Conservation (phyloP, 2,329 filamentous ascomycete species). For the Zymoseptoria pseudotritici region DNA sequence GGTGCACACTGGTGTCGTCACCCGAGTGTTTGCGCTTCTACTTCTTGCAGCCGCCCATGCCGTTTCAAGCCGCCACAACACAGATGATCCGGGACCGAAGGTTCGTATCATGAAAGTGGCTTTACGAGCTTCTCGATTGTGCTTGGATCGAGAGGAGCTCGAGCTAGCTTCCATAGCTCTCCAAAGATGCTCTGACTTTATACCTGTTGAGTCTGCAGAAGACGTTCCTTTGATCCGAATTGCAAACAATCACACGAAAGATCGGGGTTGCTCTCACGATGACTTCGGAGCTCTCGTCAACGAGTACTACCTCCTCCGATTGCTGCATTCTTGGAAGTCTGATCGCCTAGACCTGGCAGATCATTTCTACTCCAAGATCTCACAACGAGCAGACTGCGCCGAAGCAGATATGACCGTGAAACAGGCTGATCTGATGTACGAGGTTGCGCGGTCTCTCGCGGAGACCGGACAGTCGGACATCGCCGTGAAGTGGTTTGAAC, state of each 20-base stretch:
- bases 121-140: constrained; percentile 57
- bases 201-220: constrained; percentile 15
- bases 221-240: constrained; percentile 19
- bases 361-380: constrained; percentile 61
- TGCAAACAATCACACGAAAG: background rate
- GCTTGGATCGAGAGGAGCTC: constrained; percentile 52
- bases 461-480: constrained; percentile 45
- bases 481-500: constrained; percentile 66
- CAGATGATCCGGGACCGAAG: constrained; percentile 23
- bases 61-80: constrained; percentile 16
- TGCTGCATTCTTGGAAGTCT: constrained; percentile 68
- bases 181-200: constrained; percentile 48
- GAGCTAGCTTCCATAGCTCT: constrained; percentile 55
- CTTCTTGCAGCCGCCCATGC: constrained; percentile 55
- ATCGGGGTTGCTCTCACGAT: constrained; percentile 6
- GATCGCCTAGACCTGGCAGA: constrained; percentile 68
- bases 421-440: constrained; percentile 61
- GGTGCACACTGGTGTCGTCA: constrained; percentile 22
- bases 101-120: constrained; percentile 59
- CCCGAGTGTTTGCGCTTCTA: constrained; percentile 57
- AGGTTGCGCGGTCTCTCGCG: constrained; percentile 59
- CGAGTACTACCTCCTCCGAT: constrained; percentile 61
- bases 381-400: background rate
- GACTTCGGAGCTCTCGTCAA: constrained; percentile 40
- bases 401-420: constrained; percentile 48